Conservation (phyloP, 495 filamentous ascomycete species). For the Aspergillus mulundensis region DNA sequence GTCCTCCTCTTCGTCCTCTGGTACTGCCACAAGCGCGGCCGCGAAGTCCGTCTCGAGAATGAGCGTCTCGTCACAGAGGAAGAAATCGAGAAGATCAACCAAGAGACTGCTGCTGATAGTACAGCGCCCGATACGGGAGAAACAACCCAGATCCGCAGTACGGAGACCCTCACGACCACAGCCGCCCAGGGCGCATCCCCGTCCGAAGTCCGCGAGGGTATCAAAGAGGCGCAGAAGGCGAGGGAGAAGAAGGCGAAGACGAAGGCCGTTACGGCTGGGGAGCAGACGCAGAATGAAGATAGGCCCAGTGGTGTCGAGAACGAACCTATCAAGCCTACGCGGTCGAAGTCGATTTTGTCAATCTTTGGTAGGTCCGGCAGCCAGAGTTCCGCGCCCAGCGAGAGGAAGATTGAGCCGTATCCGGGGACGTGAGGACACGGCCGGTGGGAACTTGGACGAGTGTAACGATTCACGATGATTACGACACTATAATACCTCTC, state of each 20-base stretch:
- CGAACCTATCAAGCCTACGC: constrained; percentile 19
- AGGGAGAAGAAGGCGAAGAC: constrained; percentile 18
- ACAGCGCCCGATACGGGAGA: neutral
- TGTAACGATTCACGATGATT: neutral
- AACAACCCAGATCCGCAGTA: constrained; percentile 30
- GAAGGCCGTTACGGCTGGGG: neutral
- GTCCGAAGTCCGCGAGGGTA: constrained; percentile 39
- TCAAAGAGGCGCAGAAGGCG: constrained; percentile 36
- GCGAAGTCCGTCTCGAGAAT: constrained; percentile 73
- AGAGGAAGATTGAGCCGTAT: constrained; percentile 33
- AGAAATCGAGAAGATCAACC: constrained; percentile 43
- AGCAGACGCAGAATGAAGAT: constrained; percentile 2
- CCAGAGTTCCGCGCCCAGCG: constrained; percentile 15
- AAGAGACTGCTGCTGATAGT: constrained; percentile 14
- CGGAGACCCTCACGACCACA: constrained; percentile 43
- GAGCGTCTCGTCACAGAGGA: constrained; percentile 56
- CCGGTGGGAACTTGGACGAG: too few species aligned
- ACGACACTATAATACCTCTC: neutral
- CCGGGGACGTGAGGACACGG: constrained; percentile 34
- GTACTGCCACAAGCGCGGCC: constrained; percentile 95
- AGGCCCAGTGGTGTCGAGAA: constrained; percentile 5
- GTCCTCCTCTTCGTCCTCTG: constrained; percentile 88
- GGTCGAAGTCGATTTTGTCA: constrained; percentile 34
- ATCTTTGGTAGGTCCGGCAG: constrained; percentile 30
- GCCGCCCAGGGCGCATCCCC: constrained; percentile 42